Base-by-base conservation (phyloP, 73 alveolate genomes). In the Blepharisma stoltei region DNA sequence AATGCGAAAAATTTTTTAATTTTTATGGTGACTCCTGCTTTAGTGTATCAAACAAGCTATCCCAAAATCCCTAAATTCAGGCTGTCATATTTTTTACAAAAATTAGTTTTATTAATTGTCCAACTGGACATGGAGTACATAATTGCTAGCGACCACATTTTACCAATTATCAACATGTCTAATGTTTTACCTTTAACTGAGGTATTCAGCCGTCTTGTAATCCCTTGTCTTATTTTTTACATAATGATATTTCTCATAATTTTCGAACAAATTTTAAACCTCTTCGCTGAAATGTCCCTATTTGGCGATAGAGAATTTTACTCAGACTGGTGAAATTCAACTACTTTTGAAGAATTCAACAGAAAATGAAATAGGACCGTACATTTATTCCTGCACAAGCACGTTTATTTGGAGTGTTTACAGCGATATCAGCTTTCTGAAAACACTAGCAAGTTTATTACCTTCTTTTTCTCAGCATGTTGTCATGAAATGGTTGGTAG, bases 301-400 rank as follows among this genome's bases (percentile, higher is more conserved):
- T 81, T 81, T 55, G 88, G 83, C 7, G 88, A 81, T 54, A 45
- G 88, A 32, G 60, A 60, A 50, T 82, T 78, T 75, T 77, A 78
- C 41, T 50, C 49, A 53, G 89, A 82, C 67, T 82, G 84, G 47
- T 82, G 89, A 81, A 82, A 82, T 78, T 11, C 77, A 6, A 55
- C 85, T 1, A 46, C 67, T 23, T 78, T 77, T 45, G 89, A 82
- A 32, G 89, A 82, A 48, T 82, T 47, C 77, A 52, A 77, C 8
- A 25, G 89, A 7, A 82, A 82, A 65, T 82, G 89, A 87, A 82
- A 82, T 38, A 53, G 86, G 50, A n/a, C 71, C 11, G 89, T 82
- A 7, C 89, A 82, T 47, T 76, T 68, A 37, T 82, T 38, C 43
- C 66, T 82, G 53, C 71, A 78, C 4, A 77, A 81, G 50, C 89